Base-by-base conservation (phyloP, 2,329 filamentous ascomycete species). In the Paracoccidioides lutzii region DNA sequence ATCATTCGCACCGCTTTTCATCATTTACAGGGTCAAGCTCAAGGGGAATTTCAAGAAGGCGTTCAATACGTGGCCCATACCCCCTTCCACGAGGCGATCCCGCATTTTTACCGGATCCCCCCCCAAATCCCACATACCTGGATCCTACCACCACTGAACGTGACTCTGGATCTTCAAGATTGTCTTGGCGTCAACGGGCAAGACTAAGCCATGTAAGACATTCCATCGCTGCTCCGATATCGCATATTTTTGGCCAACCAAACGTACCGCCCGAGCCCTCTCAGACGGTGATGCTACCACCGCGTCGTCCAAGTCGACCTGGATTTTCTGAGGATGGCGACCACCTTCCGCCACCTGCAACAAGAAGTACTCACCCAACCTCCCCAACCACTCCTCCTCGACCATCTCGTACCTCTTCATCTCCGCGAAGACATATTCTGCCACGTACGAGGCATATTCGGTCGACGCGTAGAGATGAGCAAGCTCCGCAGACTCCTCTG, bases 401-500 rank as follows among this genome's bases (percentile, higher is more conserved):
- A 49, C 65, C 65, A 32, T 61, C 59, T 57, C 65, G 68, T 53
- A 64, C 63, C 15, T 60, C 69, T 52, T 60, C 69, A 50, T 61
- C 66, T 49, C 63, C 65, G 38, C 67, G 73, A 54, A 68, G 71
- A 35, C 65, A 75, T 37, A 71, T 72, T 22, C 67, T 67, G 45
- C 62, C 79, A 12, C 74, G 81, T 56, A 73, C 80, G 58, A 71
- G 80, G 55, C 75, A 80, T 48, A 76, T 78, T 28, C 71, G 81
- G 54, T 67, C 77, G 33, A 66, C 77, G 55, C 73, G 77, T 37
- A 75, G 76, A 59, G 80, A 83, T 62, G 81, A 85, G 62, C 81
- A 83, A 63, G 81, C 80, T 3, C 79, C 79, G 64, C 81, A 83
- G 63, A 81, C 80, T 3, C 79, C 79, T 64, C 70, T 84, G 37